Base-by-base conservation (phyloP, 192 early-diverging fungal genomes). In the Geosiphon pyriformis region DNA sequence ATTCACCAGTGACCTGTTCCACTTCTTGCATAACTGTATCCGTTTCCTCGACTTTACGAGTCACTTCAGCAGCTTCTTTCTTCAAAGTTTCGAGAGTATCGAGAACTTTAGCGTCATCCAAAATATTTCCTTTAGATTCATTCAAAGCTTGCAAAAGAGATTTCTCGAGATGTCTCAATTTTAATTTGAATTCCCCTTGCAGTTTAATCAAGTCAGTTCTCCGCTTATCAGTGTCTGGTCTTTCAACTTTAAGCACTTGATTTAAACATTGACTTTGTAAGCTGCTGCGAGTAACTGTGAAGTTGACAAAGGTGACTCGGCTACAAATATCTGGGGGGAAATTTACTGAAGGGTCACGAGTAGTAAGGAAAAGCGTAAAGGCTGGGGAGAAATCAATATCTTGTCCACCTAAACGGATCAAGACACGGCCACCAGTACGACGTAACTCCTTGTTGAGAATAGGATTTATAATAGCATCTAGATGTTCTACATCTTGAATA, bases 311-410 rank as follows among this genome's bases (percentile, higher is more conserved):
- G 1, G 98, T 98, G 2, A 98, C 95, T 47, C 98, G 90, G 69
- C 87, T 90, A 82, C 90, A 95, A 18, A 99, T 86, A 70, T 99
- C 98, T 0, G 98, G 94, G n/a, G 92, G 80, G 82, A 98, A 97
- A 72, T 81, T 78, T 33, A 94, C 90, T 2, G 92, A 88, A 15
- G 98, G 92, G 71, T 99, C 94, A 65, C 94, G 87, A 2, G 96
- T 99, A 4, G 93, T 82, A 70, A 99, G 72, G 81, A 95, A 96
- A 25, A 98, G 75, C 2, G 88, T 92, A 78, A 99, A 99, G 12
- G 93, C 80, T 12, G 98, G 96, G 32, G 95, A 98, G 74, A 98
- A 98, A 82, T 99, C 98, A 56, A 99, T 95, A 64, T 99, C 98
- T 70, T 97, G 92, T 59, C 84, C 84, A 49, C 98, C 98, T n/a